Evolutionary conservation across 1,284 basidiomycete genomes (phyloP).

Genomic region (Puccinia polysora): DNA sequence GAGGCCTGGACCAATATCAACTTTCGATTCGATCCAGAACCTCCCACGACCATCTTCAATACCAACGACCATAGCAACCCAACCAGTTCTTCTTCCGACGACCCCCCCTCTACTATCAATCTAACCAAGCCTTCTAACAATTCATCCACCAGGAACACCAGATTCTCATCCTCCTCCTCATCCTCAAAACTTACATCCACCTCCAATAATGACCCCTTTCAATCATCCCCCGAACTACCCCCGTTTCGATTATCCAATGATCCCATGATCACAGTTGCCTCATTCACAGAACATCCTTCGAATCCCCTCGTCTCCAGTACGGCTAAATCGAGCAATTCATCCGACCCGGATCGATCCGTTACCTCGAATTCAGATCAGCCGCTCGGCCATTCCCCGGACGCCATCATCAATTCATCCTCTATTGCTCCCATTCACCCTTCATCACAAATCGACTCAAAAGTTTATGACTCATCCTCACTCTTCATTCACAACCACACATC

Average conservation of each 20-base stretch:
- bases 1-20: slow-evolving; percentile 41
- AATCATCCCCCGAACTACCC: slow-evolving; percentile 3
- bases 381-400: too few species aligned
- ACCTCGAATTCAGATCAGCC: too few species aligned
- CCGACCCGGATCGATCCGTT: too few species aligned
- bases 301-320: too few species aligned
- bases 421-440: background rate
- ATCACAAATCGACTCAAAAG: background rate
- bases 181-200: background rate
- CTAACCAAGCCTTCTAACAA: background rate
- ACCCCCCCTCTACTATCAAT: background rate
- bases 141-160: background rate
- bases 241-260: slow-evolving; percentile 13
- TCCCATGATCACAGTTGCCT: background rate
- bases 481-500: background rate
- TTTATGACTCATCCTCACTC: too few species aligned
- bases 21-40: slow-evolving; percentile 27
- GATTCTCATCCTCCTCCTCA: background rate
- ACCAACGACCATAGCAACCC: slow-evolving; percentile 21
- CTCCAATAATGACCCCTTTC: slow-evolving; percentile 14
- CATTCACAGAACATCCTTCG: background rate
- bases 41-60: background rate
- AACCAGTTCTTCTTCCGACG: background rate
- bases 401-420: background rate
- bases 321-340: background rate